Evolutionary conservation across 345 rosid species (phyloP), one percentile per base, ranked within the genome.

Genomic region (Rhizophora apiculata): DNA sequence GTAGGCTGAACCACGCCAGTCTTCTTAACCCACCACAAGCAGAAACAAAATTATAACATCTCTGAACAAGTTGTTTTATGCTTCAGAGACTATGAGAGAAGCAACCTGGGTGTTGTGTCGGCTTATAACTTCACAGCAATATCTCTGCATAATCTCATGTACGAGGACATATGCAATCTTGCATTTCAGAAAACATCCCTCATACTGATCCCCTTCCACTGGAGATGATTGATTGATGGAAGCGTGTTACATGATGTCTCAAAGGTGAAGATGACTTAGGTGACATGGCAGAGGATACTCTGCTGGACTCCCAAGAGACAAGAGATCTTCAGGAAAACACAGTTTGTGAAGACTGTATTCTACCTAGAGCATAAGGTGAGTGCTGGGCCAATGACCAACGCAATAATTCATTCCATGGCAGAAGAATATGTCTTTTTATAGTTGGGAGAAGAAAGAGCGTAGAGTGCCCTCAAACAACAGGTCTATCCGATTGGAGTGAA

Each of bases 401-500:
- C 10, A 55, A 8, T 70, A 2, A 64, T 90, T 2, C 74, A 77
- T 55, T 30, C 68, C 0, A 2, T 87, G 51, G 86, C 70, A 19
- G 68, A 64, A 27, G 78, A 67, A 3, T 78, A 69, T n/a, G 79
- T 51, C 75, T 86, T 22, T 69, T 88, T 37, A 75, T 90, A 1
- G 85, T 83, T 2, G 96, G 94, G 46, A 78, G 89, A 71, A 74
- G 84, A 26, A 63, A 75, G 9, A 78, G 80, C 0, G 48, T 76
- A 1, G 72, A 68, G 2, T 67, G 60, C 6, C 53, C 68, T 10
- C 81, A 84, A 48, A 82, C 80, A 8, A 27, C 54, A 0, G 94
- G 94, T 1, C 73, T 88, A 54, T 74, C 51, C 1, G 74, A 83
- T 71, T 90, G 94, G 94, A 80, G 76, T 52, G 96, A 90, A 68